Percentiles rank a stretch among this genome's conserved stretches.
phyloP scores from a whole-genome alignment of 2,329 filamentous ascomycete species.

The Didymella exigua region DNA sequence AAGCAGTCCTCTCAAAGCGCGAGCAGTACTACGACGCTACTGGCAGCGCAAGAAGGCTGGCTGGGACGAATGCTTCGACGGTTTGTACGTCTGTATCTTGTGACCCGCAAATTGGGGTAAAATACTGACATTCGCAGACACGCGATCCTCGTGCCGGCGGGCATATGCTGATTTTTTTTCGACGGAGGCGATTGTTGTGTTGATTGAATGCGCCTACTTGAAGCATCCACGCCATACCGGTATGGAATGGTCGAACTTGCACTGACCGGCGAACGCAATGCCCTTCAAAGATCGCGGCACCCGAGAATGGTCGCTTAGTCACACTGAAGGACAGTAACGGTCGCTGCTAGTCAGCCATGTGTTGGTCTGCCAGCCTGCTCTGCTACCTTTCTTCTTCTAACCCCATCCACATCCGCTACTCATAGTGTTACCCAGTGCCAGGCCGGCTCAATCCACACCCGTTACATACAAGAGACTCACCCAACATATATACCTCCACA shows the following conservation, averaged over 20 bases:
- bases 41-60: constrained; percentile 29
- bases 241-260: background rate
- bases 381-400: background rate
- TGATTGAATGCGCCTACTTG: background rate
- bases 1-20: constrained; percentile 30
- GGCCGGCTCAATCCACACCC: background rate
- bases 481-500: background rate
- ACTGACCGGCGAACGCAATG: background rate
- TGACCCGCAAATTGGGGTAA: constrained; percentile 4
- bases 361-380: background rate
- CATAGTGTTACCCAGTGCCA: background rate
- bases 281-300: background rate
- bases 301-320: background rate
- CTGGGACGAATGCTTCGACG: constrained; percentile 41
- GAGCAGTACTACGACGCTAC: constrained; percentile 29
- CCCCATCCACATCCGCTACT: background rate
- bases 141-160: constrained; percentile 1
- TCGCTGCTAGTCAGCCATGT: background rate
- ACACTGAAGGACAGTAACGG: background rate
- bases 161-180: background rate
- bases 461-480: background rate
- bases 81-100: constrained; percentile 31
- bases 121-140: constrained; percentile 12
- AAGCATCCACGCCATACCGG: background rate
- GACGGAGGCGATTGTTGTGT: background rate